phyloP scores from a whole-genome alignment of 169 alveolate genomes.

The Cryptosporidium baileyi region DNA sequence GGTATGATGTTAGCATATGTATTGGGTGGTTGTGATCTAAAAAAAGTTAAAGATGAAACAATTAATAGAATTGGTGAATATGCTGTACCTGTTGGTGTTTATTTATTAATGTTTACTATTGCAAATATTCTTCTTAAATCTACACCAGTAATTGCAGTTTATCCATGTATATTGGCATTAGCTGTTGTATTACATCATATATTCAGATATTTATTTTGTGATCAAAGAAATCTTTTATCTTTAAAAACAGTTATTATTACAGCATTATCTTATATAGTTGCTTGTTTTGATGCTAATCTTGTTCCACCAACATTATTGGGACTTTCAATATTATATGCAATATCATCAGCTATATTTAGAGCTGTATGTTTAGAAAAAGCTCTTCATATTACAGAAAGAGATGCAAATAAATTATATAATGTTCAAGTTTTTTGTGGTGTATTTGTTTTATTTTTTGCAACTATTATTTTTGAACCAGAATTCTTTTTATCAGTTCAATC shows the following conservation, averaged over 20 bases:
- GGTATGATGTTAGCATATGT: constrained; percentile 90
- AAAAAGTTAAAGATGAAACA: constrained; percentile 76
- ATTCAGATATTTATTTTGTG: constrained; percentile 90
- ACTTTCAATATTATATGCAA: constrained; percentile 86
- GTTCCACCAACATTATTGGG: constrained; percentile 88
- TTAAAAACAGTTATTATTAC: constrained; percentile 87
- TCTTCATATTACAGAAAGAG: constrained; percentile 89
- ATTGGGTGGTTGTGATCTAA: constrained; percentile 88
- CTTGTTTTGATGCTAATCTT: constrained; percentile 87
- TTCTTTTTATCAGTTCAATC: constrained; percentile 52
- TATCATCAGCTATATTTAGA: constrained; percentile 89
- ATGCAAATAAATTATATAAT: constrained; percentile 89
- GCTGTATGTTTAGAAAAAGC: constrained; percentile 91
- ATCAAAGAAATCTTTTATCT: constrained; percentile 89
- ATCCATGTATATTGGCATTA: constrained; percentile 89
- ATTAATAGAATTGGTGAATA: constrained; percentile 71
- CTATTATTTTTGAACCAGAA: constrained; percentile 72
- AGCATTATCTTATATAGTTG: constrained; percentile 86
- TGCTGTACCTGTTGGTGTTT: constrained; percentile 85
- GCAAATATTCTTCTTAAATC: constrained; percentile 87
- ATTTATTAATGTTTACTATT: constrained; percentile 86
- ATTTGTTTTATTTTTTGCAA: constrained; percentile 83
- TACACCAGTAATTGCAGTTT: constrained; percentile 89
- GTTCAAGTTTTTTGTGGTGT: constrained; percentile 91
- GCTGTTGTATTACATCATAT: constrained; percentile 93